Conservation (phyloP, 2,329 filamentous ascomycete species). For the Xylariaceae sp. region DNA sequence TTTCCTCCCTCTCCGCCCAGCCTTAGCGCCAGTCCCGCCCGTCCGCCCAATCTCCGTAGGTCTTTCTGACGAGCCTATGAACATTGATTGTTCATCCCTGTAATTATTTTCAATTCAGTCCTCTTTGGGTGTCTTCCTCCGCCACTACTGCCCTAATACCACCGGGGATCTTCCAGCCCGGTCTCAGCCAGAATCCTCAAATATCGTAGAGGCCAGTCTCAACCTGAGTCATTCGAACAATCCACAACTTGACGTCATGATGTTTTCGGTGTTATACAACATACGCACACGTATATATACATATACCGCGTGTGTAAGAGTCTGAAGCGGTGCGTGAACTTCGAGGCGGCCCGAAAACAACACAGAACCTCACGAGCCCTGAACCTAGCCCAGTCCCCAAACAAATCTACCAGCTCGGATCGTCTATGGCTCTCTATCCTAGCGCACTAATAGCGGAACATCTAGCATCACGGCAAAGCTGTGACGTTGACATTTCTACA, state of each 20-base stretch:
- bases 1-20: constrained; percentile 23
- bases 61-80: constrained; percentile 5
- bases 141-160: constrained; percentile 16
- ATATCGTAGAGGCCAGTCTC: not conserved
- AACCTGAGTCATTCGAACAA: constrained; percentile 6
- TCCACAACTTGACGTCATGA: constrained; percentile 25
- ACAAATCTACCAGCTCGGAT: not conserved
- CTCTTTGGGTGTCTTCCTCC: constrained; percentile 24
- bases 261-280: not conserved
- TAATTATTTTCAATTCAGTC: constrained; percentile 15
- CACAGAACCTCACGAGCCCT: too few relatives aligned
- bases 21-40: constrained; percentile 19
- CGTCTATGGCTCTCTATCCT: not conserved
- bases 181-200: constrained; percentile 5
- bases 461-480: too few relatives aligned
- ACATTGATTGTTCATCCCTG: constrained; percentile 14
- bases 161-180: constrained; percentile 3
- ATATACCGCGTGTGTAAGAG: too few relatives aligned
- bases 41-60: constrained; percentile 26
- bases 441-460: not conserved
- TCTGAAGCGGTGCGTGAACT: not conserved
- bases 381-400: not conserved
- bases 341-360: not conserved
- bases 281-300: too few relatives aligned
- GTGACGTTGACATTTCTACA: too few relatives aligned